Evolutionary conservation across 768 basidiomycete species (phyloP).

Genomic region (Xerocomus brunneocitrinus): DNA sequence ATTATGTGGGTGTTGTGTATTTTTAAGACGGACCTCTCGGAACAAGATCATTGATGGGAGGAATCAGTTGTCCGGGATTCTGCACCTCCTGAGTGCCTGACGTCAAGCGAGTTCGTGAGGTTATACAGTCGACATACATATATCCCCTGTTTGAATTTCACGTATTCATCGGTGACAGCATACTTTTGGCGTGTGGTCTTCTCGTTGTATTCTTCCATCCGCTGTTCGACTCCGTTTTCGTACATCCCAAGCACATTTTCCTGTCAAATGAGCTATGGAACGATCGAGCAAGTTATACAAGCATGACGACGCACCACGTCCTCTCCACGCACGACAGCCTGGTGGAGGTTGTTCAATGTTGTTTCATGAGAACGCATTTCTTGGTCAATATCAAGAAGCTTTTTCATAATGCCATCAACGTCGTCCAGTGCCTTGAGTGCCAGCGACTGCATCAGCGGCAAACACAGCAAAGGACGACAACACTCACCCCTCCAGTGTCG

Average conservation of each 20-base stretch:
- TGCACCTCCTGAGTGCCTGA: conserved; percentile 51
- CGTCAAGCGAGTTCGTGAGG: conserved; percentile 7
- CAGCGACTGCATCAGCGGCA: background rate
- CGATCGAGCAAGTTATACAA: background rate
- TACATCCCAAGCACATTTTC: conserved; percentile 50
- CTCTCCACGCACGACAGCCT: conserved; percentile 51
- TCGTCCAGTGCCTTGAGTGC: conserved; percentile 46
- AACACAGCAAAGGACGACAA: background rate
- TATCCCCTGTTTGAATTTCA: conserved; percentile 57
- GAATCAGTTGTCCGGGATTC: conserved; percentile 64
- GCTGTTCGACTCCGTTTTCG: conserved; percentile 38
- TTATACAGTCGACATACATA: conserved; percentile 46
- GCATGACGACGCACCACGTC: conserved; percentile 46
- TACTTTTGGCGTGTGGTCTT: conserved; percentile 81
- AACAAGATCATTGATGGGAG: conserved; percentile 71
- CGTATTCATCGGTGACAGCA: conserved; percentile 55
- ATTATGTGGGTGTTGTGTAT: background rate
- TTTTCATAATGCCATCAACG: conserved; percentile 65
- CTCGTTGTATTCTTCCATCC: conserved; percentile 43
- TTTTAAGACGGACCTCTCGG: conserved; percentile 50
- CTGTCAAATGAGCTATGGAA: conserved; percentile 32
- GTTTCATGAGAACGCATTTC: conserved; percentile 56
- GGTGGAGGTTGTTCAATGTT: conserved; percentile 51
- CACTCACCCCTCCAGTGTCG: conserved; percentile 47
- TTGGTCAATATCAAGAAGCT: conserved; percentile 59